A percentile compares a stretch with the other conserved stretches of the same genome.
phyloP scores from a whole-genome alignment of 306 rosid genomes.

The Hylodesmum podocarpum region DNA sequence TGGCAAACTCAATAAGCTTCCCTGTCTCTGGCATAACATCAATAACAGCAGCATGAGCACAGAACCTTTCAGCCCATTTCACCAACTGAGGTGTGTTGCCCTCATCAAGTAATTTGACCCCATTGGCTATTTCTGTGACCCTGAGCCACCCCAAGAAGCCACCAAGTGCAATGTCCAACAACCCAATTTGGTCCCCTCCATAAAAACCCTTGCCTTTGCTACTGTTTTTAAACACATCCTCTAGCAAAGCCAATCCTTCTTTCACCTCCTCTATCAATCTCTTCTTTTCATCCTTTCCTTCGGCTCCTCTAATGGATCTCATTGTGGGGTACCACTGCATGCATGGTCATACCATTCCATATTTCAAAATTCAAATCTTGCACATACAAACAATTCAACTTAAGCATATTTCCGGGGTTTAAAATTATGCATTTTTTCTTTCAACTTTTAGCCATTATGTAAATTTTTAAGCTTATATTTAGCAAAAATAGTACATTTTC shows the following conservation, averaged over 20 bases:
- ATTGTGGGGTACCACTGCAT: constrained; percentile 52
- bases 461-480: no score
- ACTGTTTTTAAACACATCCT: constrained; percentile 39
- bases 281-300: constrained; percentile 47
- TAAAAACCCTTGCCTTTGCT: constrained; percentile 63
- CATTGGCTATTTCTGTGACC: constrained; percentile 36
- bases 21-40: constrained; percentile 47
- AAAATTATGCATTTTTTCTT: no score
- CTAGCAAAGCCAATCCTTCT: constrained; percentile 40
- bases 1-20: constrained; percentile 53
- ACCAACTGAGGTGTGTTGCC: constrained; percentile 42
- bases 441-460: no score
- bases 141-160: constrained; percentile 52
- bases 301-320: constrained; percentile 30
- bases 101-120: constrained; percentile 45
- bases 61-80: constrained; percentile 49
- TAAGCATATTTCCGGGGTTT: no score
- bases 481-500: no score
- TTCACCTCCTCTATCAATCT: constrained; percentile 29
- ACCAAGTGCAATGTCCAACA: constrained; percentile 63
- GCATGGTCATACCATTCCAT: background rate
- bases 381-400: background rate
- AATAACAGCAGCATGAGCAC: constrained; percentile 46
- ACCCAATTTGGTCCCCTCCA: constrained; percentile 54
- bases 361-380: background rate